Evolutionary conservation across 192 early-diverging fungal species (phyloP).

Genomic region (Lunasporangiospora selenospora): DNA sequence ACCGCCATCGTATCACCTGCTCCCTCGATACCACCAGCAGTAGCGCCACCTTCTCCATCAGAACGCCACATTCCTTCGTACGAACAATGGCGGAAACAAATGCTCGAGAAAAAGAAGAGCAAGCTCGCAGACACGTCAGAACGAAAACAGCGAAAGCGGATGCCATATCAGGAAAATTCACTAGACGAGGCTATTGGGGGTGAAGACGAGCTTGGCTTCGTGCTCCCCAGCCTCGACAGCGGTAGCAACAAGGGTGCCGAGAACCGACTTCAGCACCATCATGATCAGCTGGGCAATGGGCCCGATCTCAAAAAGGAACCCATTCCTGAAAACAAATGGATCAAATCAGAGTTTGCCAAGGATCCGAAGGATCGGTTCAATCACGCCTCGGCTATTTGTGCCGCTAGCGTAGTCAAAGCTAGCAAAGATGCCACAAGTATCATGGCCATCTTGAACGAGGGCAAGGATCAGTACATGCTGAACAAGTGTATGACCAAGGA

Average conservation of each 20-base stretch:
- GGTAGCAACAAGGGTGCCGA: slow-evolving; percentile 16
- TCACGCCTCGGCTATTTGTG: slow-evolving; percentile 94
- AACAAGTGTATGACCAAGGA: slow-evolving; percentile 81
- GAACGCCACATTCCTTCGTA: slow-evolving; percentile 39
- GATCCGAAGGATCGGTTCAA: slow-evolving; percentile 91
- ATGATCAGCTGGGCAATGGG: slow-evolving; percentile 21
- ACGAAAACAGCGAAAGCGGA: slow-evolving; percentile 34
- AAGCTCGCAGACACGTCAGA: slow-evolving; percentile 23
- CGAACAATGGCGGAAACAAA: slow-evolving; percentile 45
- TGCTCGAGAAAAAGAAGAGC: slow-evolving; percentile 28
- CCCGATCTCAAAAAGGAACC: slow-evolving; percentile 32
- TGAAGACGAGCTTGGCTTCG: slow-evolving; percentile 41
- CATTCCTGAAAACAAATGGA: slow-evolving; percentile 27
- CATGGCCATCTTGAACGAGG: slow-evolving; percentile 83
- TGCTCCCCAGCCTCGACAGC: slow-evolving; percentile 29
- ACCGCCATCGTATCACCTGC: neutral
- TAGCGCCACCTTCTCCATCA: neutral
- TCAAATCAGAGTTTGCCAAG: slow-evolving; percentile 53
- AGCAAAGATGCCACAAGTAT: slow-evolving; percentile 88
- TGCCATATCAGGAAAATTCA: slow-evolving; percentile 39
- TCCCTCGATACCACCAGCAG: neutral
- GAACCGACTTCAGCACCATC: slow-evolving; percentile 12
- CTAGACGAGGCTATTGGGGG: slow-evolving; percentile 38
- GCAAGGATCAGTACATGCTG: slow-evolving; percentile 96
- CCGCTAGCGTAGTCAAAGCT: slow-evolving; percentile 82